Conservation (phyloP, 2,329 filamentous ascomycete genomes). For the Tolypocladium pustulatum region DNA sequence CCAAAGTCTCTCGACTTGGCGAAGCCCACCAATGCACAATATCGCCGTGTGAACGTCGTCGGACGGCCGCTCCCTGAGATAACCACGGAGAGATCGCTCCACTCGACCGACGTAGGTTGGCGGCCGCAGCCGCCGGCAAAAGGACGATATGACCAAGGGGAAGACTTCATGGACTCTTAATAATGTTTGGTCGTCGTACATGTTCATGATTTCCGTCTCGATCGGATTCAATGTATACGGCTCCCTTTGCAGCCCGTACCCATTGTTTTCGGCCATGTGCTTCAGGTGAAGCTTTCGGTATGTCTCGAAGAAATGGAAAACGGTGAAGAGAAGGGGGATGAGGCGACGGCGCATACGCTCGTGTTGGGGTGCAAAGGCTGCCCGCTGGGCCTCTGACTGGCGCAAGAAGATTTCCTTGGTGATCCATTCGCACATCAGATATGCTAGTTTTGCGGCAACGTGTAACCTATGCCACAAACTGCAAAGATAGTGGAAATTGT, state of each 20-base stretch:
- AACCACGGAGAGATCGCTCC: conserved; percentile 52
- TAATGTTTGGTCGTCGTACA: conserved; percentile 54
- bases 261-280: conserved; percentile 40
- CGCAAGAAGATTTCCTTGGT: conserved; percentile 55
- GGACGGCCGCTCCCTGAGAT: conserved; percentile 49
- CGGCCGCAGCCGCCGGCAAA: conserved; percentile 50
- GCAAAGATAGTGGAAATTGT: conserved; percentile 52
- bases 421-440: conserved; percentile 53
- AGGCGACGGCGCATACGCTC: conserved; percentile 55
- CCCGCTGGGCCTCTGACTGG: conserved; percentile 41
- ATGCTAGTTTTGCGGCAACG: conserved; percentile 51
- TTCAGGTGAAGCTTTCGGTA: conserved; percentile 49
- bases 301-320: conserved; percentile 59
- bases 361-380: conserved; percentile 49
- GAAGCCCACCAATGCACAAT: conserved; percentile 48
- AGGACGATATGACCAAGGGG: conserved; percentile 53
- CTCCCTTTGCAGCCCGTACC: conserved; percentile 37
- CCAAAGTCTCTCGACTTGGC: conserved; percentile 55
- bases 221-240: conserved; percentile 54
- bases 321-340: conserved; percentile 52
- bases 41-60: conserved; percentile 54
- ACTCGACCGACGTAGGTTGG: conserved; percentile 55
- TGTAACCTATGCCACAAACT: conserved; percentile 56
- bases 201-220: conserved; percentile 49
- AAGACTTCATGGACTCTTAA: conserved; percentile 55